These are phyloP conservation scores for Xenosphaeropsis pyriputrescens DNA, from an alignment of 2,329 filamentous ascomycete genomes.

Conservation along the genomic window DNA sequence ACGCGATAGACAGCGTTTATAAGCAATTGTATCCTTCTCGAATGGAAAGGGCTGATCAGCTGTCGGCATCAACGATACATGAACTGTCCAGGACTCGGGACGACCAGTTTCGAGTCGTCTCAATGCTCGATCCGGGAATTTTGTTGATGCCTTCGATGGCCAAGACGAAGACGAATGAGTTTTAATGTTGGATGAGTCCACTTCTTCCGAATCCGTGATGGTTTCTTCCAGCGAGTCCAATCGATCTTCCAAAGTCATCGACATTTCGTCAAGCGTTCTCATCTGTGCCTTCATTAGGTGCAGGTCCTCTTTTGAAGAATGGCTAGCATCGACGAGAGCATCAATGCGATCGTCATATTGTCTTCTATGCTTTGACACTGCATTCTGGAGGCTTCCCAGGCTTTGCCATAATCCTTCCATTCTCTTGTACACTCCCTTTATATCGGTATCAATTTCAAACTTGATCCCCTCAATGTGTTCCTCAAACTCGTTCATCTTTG, in stretches of 20 bases:
- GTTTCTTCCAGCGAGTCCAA: slow-evolving; percentile 11
- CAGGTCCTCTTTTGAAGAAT: slow-evolving; percentile 13
- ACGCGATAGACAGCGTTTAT: slow-evolving; percentile 44
- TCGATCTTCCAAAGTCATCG: slow-evolving; percentile 18
- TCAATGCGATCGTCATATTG: slow-evolving; percentile 39
- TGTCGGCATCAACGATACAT: slow-evolving; percentile 41
- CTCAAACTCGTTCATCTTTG: slow-evolving; percentile 30
- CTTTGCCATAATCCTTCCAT: slow-evolving; percentile 36
- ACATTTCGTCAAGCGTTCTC: slow-evolving; percentile 18
- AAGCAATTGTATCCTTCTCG: slow-evolving; percentile 44
- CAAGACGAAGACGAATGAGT: slow-evolving; percentile 16
- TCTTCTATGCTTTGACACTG: slow-evolving; percentile 33
- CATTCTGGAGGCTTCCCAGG: slow-evolving; percentile 31
- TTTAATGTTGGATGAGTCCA: slow-evolving; percentile 6
- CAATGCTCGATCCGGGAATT: not conserved
- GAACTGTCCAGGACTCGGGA: slow-evolving; percentile 38
- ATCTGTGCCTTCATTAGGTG: slow-evolving; percentile 14
- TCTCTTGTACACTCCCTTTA: slow-evolving; percentile 39
- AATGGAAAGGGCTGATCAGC: slow-evolving; percentile 40
- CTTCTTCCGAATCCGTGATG: not conserved
- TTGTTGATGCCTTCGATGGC: slow-evolving; percentile 4
- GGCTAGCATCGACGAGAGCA: slow-evolving; percentile 26
- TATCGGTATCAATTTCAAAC: slow-evolving; percentile 33
- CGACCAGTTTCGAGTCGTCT: slow-evolving; percentile 8
- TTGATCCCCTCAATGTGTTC: slow-evolving; percentile 36